Evolutionary conservation across 2,329 filamentous ascomycete species (phyloP).

Genomic region (Pleomassaria siparia): DNA sequence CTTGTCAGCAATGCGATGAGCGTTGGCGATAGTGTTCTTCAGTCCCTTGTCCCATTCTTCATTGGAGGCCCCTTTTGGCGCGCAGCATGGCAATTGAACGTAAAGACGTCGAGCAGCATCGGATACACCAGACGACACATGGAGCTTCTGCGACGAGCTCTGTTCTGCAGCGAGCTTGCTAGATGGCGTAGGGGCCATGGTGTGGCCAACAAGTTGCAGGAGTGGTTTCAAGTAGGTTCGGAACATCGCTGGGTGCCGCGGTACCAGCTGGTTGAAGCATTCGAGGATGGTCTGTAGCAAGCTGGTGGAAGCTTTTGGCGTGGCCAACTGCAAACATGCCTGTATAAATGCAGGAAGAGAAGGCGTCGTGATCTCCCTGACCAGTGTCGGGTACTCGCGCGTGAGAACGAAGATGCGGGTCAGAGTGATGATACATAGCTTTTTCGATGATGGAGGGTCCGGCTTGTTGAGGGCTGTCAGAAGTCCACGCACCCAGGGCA

Average conservation of each 20-base stretch:
- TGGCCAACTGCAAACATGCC: conserved; percentile 66
- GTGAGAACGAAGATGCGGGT: conserved; percentile 83
- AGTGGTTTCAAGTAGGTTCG: conserved; percentile 74
- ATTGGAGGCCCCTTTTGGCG: conserved; percentile 73
- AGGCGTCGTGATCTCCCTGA: conserved; percentile 85
- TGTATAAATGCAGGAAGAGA: conserved; percentile 74
- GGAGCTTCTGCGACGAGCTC: conserved; percentile 34
- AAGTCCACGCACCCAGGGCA: conserved; percentile 76
- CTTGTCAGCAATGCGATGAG: conserved; percentile 72
- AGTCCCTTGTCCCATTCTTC: conserved; percentile 78
- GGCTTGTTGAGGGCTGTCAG: conserved; percentile 77
- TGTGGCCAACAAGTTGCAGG: conserved; percentile 59
- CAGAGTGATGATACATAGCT: conserved; percentile 73
- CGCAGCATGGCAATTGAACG: conserved; percentile 74
- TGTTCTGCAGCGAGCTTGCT: conserved; percentile 25
- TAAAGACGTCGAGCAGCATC: conserved; percentile 65
- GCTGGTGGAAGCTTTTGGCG: conserved; percentile 24
- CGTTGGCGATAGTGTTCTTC: conserved; percentile 60
- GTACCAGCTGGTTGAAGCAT: conserved; percentile 70
- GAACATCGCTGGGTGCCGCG: conserved; percentile 81
- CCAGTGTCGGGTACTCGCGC: conserved; percentile 77
- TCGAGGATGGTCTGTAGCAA: conserved; percentile 70
- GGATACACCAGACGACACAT: conserved; percentile 56
- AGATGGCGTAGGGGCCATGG: conserved; percentile 66
- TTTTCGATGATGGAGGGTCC: conserved; percentile 73